Evolutionary conservation across 2,329 filamentous ascomycete genomes (phyloP), one percentile per base, ranked within the genome.

Genomic region (Paraconiothyrium brasiliense): DNA sequence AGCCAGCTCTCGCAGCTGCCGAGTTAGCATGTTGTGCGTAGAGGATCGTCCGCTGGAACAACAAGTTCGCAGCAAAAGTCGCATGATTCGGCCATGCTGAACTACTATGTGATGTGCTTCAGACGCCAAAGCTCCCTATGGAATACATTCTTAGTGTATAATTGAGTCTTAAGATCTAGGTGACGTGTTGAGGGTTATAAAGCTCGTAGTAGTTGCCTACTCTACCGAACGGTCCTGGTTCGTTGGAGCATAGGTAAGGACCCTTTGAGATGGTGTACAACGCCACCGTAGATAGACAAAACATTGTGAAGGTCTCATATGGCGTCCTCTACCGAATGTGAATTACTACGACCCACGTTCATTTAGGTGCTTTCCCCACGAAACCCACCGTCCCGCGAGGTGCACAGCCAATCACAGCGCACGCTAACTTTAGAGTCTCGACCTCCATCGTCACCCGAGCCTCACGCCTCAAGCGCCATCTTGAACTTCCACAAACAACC

Each of bases 381-480:
- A 22, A 16, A 44, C 2, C n/a, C 41, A 27, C 54, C 8, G 27
- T 32, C 54, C 43, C 10, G 11, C 43, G 20, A 20, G 20, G 20
- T 20, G 1, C 20, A 30, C 20, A 27, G 7, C 54, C 54, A 56
- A 56, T 56, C 43, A 56, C n/a, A 10, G 2, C 43, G 9, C 41
- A 9, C 30, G 41, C 54, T 37, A 47, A 27, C 10, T 6, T n/a
- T 37, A 20, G 54, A 43, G 32, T 43, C 43, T 24, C 30, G 16
- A 56, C 54, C 54, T 37, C 54, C 54, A 32, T 47, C 54, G 39
- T 56, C 41, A 56, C 54, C 43, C n/a, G 34, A 47, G 43, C 54
- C 39, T 55, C 52, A 56, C 54, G n/a, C 30, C 52, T 46, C 37
- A 24, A 6, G 16, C 32, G 16, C 32, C 43, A 56, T 46, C 16